These are phyloP conservation scores for Takashimella tepidaria DNA, from an alignment of 1,284 basidiomycete species.

Conservation along the genomic window DNA sequence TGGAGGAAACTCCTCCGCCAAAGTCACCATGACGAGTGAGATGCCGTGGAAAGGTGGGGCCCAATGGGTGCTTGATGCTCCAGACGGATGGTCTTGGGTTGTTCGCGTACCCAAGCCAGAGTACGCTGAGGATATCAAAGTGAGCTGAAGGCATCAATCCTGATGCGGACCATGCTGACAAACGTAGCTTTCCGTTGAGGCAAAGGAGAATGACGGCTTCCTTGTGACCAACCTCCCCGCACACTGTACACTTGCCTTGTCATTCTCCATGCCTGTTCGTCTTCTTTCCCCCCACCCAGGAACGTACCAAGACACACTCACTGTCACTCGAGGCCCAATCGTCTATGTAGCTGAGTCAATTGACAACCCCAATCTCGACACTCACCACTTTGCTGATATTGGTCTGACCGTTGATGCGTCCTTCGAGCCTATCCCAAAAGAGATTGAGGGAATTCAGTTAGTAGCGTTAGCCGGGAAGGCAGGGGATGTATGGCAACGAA, in stretches of 20 bases:
- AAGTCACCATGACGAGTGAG: slow-evolving; percentile 19
- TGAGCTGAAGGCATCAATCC: slow-evolving; percentile 6
- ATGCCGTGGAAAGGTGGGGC: slow-evolving; percentile 34
- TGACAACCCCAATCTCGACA: slow-evolving; percentile 26
- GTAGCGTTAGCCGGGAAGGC: slow-evolving; percentile 10
- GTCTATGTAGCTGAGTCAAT: slow-evolving; percentile 32
- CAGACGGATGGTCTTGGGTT: slow-evolving; percentile 27
- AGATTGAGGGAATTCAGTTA: slow-evolving; percentile 26
- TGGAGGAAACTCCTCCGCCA: slow-evolving; percentile 16
- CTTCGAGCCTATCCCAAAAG: slow-evolving; percentile 14
- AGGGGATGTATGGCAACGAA: slow-evolving; percentile 14
- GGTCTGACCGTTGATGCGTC: slow-evolving; percentile 16
- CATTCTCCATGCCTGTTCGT: slow-evolving; percentile 26
- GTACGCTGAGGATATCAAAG: slow-evolving; percentile 26
- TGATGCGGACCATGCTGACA: too few relatives aligned
- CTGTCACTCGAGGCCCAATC: slow-evolving; percentile 33
- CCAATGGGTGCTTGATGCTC: slow-evolving; percentile 15
- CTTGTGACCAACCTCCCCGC: slow-evolving; percentile 3
- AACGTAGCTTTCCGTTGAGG: slow-evolving; percentile 11
- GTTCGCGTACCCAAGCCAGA: slow-evolving; percentile 22
- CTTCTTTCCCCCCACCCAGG: slow-evolving; percentile 25
- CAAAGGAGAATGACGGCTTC: slow-evolving; percentile 14
- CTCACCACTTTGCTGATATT: slow-evolving; percentile 25
- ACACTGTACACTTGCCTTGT: slow-evolving; percentile 6
- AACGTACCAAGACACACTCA: slow-evolving; percentile 27